Evolutionary conservation across 768 basidiomycete genomes (phyloP), one percentile per base, ranked within the genome.

Genomic region (Leccinum uliginosum): DNA sequence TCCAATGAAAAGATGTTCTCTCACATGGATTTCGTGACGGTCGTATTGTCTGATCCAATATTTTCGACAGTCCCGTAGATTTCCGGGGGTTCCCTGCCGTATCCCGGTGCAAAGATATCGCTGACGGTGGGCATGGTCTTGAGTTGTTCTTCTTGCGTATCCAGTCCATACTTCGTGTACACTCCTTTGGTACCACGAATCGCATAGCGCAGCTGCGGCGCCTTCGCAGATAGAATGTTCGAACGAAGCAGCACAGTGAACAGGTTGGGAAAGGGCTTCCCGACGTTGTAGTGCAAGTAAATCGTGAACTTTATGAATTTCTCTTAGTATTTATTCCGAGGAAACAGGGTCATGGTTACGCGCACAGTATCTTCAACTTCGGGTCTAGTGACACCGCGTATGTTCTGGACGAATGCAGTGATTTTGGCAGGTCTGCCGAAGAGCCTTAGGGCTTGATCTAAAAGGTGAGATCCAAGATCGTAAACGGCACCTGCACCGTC

Each of bases 381-480:
- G 3, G 80, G 77, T 65, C 78, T 75, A 6, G 87, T 88, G 63
- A 84, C 70, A n/a, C 81, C 81, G 51, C 89, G 79, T 35, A 84
- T 71, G 67, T 92, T 92, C 65, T 84, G 80, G 24, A 85, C 74
- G 64, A 88, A 82, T 1, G 84, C 88, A 4, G 86, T 87, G 26
- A 94, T 70, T 55, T 71, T 82, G 30, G 77, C 66, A 0, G 93
- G 92, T 50, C 83, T 76, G 35, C 92, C 93, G 65, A 93, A 93
- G 43, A 94, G 78, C 10, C 76, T 75, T 29, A 93, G 74, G 6
- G 82, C 77, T 70, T 93, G 90, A 73, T 93, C 90, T 60, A 93
- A 82, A 26, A 92, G 77, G 69, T 94, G 91, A 8, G 87, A 74
- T 5, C 89, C 91, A 21, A 94, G 78, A 68, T 94, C 91, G 68